Base-by-base conservation (phyloP, 148 eudicot genomes). In the Talinum fruticosum region DNA sequence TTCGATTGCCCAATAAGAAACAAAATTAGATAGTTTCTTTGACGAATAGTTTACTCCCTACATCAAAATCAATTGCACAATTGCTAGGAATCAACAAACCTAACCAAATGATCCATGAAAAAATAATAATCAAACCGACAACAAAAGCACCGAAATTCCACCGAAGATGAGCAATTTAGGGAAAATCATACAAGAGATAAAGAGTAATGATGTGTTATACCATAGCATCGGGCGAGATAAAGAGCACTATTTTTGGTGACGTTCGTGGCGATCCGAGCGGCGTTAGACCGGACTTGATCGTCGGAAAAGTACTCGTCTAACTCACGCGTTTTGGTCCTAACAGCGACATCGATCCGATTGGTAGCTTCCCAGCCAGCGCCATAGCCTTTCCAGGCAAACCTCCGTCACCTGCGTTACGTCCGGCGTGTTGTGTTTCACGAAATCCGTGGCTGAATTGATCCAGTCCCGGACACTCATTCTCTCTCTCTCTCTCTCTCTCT, bases 251-350 rank as follows among this genome's bases (percentile, higher is more conserved):
- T 47, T 19, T 75, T 47, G 66, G 82, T 68, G 35, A 75, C 14
- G 18, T 69, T 59, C 15, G 30, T 69, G 62, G 79, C 83, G 32
- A 81, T 14, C n/a, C 72, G 66, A 21, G 69, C 26, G 30, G 64
- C 29, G 33, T 76, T 66, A 23, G 74, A 65, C 5, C 83, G 83
- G 70, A 62, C 72, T 71, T 81, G 83, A 81, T 81, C 79, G 59
- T 81, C 83, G 32, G 76, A 81, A 35, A 76, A 26, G 30, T 51
- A 71, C 10, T 16, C 76, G 66, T 81, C 75, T 14, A 71, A 13
- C 23, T 33, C 79, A 64, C 83, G 79, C 66, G 83, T 79, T 71
- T 70, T 76, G 67, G 75, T 30, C 8, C 70, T 69, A 10, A 72
- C 82, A 74, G 73, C 73, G 33, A 35, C 69, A 45, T 26, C 73